A percentile compares a stretch with the other conserved stretches of the same genome.
These are phyloP conservation scores for Coniferiporia weirii DNA, from an alignment of 1,284 basidiomycete species.

Conservation along the genomic window DNA sequence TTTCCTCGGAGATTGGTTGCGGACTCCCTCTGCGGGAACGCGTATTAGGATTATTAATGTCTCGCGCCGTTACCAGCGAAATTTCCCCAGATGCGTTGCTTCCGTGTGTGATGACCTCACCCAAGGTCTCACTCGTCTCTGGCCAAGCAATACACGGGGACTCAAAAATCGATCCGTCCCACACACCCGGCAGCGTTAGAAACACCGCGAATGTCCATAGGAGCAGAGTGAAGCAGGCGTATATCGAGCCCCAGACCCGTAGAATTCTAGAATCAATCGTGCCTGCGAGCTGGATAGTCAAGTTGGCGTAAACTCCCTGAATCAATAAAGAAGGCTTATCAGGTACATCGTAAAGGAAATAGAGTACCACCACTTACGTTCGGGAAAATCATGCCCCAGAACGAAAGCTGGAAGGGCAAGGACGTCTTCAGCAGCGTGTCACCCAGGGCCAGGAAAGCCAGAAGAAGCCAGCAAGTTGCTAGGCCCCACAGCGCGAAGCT, in stretches of 20 bases:
- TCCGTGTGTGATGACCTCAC: not conserved
- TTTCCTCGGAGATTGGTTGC: not conserved
- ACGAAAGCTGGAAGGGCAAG: slow-evolving; percentile 43
- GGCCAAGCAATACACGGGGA: not conserved
- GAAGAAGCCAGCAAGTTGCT: slow-evolving; percentile 22
- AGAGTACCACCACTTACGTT: slow-evolving; percentile 37
- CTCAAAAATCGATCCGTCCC: slow-evolving; percentile 41
- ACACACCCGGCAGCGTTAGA: slow-evolving; percentile 36
- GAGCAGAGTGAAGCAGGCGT: slow-evolving; percentile 45
- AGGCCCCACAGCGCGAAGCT: slow-evolving; percentile 51
- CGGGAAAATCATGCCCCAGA: slow-evolving; percentile 59
- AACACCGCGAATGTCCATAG: slow-evolving; percentile 51
- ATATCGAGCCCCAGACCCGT: slow-evolving; percentile 48
- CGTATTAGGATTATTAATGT: too few relatives aligned
- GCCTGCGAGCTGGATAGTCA: slow-evolving; percentile 49
- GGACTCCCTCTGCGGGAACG: not conserved
- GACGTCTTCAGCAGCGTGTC: slow-evolving; percentile 30
- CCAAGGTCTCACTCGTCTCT: not conserved
- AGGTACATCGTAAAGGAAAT: not conserved
- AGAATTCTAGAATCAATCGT: slow-evolving; percentile 51
- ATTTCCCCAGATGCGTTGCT: not conserved
- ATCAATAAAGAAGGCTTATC: not conserved
- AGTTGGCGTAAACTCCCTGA: slow-evolving; percentile 61
- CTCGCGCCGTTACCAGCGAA: too few relatives aligned
- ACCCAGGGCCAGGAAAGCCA: not conserved